A percentile compares a stretch with the other conserved stretches of the same genome.
Conservation (phyloP, 2,329 filamentous ascomycete genomes). For the Dryadomyces quercivorus region DNA sequence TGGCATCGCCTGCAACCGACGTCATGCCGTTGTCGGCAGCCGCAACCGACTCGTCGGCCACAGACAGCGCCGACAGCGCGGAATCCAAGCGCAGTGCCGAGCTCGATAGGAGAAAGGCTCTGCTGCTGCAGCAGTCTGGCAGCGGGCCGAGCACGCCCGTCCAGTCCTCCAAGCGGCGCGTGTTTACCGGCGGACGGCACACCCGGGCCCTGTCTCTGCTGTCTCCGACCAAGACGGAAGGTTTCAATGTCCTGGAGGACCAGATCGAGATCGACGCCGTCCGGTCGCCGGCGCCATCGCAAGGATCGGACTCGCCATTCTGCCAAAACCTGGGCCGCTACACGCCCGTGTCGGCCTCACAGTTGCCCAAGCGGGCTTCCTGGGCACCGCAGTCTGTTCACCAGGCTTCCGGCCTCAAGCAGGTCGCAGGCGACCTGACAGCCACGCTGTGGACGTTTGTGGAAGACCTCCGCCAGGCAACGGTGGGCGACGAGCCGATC, state of each 20-base stretch:
- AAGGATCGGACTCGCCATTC: slow-evolving; percentile 18
- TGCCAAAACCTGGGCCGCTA: slow-evolving; percentile 19
- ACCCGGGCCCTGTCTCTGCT: slow-evolving; percentile 63
- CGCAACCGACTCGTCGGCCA: not conserved
- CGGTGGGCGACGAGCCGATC: slow-evolving; percentile 84
- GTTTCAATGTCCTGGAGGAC: slow-evolving; percentile 31
- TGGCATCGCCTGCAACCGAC: not conserved
- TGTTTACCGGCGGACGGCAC: slow-evolving; percentile 53
- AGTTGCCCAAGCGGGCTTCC: slow-evolving; percentile 42
- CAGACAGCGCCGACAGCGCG: slow-evolving; percentile 4
- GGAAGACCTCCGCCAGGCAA: slow-evolving; percentile 89
- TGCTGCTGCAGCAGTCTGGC: slow-evolving; percentile 37
- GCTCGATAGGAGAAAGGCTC: slow-evolving; percentile 59
- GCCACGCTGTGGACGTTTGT: slow-evolving; percentile 89
- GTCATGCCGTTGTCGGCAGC: not conserved
- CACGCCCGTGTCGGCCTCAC: slow-evolving; percentile 20
- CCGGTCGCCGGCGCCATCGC: slow-evolving; percentile 19
- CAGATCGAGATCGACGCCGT: slow-evolving; percentile 23
- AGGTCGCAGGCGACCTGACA: slow-evolving; percentile 80
- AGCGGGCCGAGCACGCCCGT: slow-evolving; percentile 17
- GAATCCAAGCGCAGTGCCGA: slow-evolving; percentile 41
- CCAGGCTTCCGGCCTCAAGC: slow-evolving; percentile 42
- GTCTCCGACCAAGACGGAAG: slow-evolving; percentile 47
- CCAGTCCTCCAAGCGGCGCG: slow-evolving; percentile 36
- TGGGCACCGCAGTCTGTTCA: slow-evolving; percentile 43